Percentiles rank a stretch among this genome's conserved stretches.
Conservation (phyloP, 1,284 basidiomycete genomes). For the Trichosporon sp. region DNA sequence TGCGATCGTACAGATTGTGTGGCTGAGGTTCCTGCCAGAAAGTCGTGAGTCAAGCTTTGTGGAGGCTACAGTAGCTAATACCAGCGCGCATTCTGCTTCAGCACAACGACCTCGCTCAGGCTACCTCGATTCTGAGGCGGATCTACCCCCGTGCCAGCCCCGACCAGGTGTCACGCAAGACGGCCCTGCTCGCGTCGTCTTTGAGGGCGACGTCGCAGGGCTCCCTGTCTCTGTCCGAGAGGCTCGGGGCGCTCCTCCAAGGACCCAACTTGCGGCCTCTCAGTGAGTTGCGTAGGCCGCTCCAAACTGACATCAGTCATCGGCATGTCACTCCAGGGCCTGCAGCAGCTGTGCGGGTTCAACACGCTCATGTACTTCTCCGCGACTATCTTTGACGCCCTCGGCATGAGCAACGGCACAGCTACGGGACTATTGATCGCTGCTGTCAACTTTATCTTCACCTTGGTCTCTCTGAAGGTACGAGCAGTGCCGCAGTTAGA, state of each 20-base stretch:
- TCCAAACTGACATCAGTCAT: constrained; percentile 54
- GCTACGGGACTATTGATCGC: constrained; percentile 73
- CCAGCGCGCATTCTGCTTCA: constrained; percentile 66
- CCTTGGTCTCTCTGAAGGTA: constrained; percentile 68
- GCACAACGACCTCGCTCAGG: constrained; percentile 57
- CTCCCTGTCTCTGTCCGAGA: not conserved
- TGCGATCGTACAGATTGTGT: constrained; percentile 60
- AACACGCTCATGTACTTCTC: constrained; percentile 69
- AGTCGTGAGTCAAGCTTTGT: constrained; percentile 54
- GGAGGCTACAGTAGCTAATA: constrained; percentile 7
- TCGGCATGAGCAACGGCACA: constrained; percentile 74
- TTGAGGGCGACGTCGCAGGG: not conserved
- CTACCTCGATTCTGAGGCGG: constrained; percentile 56
- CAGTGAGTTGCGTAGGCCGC: not conserved
- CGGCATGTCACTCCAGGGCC: constrained; percentile 72
- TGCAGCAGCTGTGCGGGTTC: constrained; percentile 75
- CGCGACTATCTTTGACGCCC: constrained; percentile 70
- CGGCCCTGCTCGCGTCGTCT: constrained; percentile 41
- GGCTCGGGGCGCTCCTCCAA: not conserved
- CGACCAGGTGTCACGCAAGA: constrained; percentile 64
- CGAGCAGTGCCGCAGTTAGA: not conserved
- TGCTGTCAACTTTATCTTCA: constrained; percentile 75
- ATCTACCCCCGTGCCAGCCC: constrained; percentile 64
- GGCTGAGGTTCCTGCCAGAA: constrained; percentile 67
- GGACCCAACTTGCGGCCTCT: not conserved